Base-by-base conservation (phyloP, 306 rosid genomes). In the Acmispon strigosus region DNA sequence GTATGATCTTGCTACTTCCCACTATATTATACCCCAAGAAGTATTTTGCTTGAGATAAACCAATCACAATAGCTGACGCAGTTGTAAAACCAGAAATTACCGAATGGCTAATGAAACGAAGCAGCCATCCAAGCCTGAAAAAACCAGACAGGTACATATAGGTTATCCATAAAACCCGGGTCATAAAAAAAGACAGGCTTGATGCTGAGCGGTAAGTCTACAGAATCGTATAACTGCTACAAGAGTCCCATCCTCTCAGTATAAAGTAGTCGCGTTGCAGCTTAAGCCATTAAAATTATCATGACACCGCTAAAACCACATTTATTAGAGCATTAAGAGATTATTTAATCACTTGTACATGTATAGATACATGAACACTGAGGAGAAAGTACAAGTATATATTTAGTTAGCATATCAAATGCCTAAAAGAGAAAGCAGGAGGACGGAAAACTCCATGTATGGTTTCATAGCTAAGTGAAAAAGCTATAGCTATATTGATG, bases 21-120 rank as follows among this genome's bases (percentile, higher is more conserved):
- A 22, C 88, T 50, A 94, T n/a, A 45, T 76, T 74, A 65, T 94
- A 94, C 55, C 99, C 99, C 83, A 94, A 80, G 75, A 94, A 90
- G 78, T 90, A 94, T 58, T 94, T 94, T 24, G 82, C 91, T 78
- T 94, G 99, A 74, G 99, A 94, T 80, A 90, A 84, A 49, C 89
- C 99, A 86, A 94, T 94, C 78, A 91, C 96, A 69, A 94, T 77
- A 74, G 99, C 99, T 54, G 99, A 94, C 73, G 99, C 88, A 60
- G 88, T 78, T 19, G 99, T 94, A 83, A 94, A 94, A 75, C 99
- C 99, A 86, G 99, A 94, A 51, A 94, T 94, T 82, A 94, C 99
- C 11, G 99, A 89, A 89, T 94, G 99, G 80, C 95, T 90, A 81
- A 94, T 91, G 73, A 94, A 94, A 72, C 99, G 97, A 80, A 94